A percentile compares a stretch with the other conserved stretches of the same genome.
Evolutionary conservation across 768 basidiomycete genomes (phyloP).

Genomic region (Naganishia antarctica): DNA sequence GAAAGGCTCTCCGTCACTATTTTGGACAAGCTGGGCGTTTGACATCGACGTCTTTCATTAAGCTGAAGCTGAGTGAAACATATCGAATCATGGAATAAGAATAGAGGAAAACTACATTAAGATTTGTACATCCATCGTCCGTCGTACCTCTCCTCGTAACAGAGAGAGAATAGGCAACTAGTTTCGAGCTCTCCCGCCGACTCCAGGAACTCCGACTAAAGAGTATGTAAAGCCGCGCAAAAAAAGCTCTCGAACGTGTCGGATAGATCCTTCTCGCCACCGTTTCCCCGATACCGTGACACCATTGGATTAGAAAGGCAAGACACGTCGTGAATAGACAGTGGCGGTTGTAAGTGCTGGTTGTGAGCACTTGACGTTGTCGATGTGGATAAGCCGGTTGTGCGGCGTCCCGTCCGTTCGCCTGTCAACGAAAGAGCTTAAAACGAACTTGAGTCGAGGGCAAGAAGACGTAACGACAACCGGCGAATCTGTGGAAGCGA

Average conservation of each 20-base stretch:
- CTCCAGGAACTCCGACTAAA: conserved; percentile 25
- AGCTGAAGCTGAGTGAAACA: too few relatives aligned
- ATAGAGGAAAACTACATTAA: background rate
- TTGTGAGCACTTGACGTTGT: background rate
- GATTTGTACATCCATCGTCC: conserved; percentile 26
- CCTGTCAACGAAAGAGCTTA: conserved; percentile 15
- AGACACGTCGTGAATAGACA: conserved; percentile 28
- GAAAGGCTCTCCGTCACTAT: too few relatives aligned
- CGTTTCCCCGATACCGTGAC: conserved; percentile 28
- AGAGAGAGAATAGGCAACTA: conserved; percentile 20
- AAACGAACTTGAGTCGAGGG: conserved; percentile 11
- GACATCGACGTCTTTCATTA: too few relatives aligned
- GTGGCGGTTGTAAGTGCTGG: conserved; percentile 16
- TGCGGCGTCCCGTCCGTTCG: background rate
- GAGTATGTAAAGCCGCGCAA: conserved; percentile 15
- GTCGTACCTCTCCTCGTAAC: conserved; percentile 17
- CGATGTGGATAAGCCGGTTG: too few relatives aligned
- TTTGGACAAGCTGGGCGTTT: too few relatives aligned
- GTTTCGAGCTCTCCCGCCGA: conserved; percentile 19
- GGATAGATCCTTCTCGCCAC: conserved; percentile 20
- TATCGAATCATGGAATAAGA: conserved; percentile 8
- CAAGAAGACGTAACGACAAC: background rate
- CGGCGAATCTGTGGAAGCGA: too few relatives aligned
- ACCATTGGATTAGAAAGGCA: conserved; percentile 22
- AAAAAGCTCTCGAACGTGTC: conserved; percentile 24